phyloP scores from a whole-genome alignment of 257 asterid species.

The Forsythia viridissima region DNA sequence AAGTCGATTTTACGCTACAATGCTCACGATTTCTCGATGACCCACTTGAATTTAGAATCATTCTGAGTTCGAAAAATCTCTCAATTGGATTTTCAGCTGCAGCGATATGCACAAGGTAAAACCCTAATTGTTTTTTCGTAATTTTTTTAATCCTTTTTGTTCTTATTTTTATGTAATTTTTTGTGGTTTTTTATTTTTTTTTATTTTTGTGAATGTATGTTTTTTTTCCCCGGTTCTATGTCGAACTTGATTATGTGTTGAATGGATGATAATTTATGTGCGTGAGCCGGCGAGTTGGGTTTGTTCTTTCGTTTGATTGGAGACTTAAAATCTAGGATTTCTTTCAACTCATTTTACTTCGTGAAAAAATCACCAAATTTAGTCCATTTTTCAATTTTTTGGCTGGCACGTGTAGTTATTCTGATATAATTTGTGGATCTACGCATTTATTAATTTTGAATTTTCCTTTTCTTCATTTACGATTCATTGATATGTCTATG shows the following conservation, averaged over 20 bases:
- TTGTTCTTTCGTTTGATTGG: conserved; percentile 13
- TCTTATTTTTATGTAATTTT: background rate
- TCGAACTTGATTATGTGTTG: conserved; percentile 16
- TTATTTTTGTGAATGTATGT: background rate
- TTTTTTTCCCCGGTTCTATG: conserved; percentile 11
- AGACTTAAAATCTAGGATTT: conserved; percentile 6
- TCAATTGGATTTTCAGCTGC: conserved; percentile 20
- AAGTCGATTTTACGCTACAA: conserved; percentile 25
- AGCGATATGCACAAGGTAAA: conserved; percentile 43
- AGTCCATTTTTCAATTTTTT: background rate
- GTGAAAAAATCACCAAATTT: conserved; percentile 8
- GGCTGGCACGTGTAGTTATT: background rate
- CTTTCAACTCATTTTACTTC: background rate
- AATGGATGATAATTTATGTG: background rate
- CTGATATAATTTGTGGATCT: background rate
- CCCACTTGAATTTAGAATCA: conserved; percentile 21
- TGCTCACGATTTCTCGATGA: conserved; percentile 23
- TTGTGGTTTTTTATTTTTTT: background rate
- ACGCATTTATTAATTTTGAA: background rate
- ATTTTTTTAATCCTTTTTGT: background rate
- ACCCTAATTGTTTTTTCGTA: conserved; percentile 27
- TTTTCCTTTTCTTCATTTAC: background rate
- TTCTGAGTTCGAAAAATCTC: conserved; percentile 19
- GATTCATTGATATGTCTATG: background rate
- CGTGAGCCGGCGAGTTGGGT: conserved; percentile 19